phyloP scores from a whole-genome alignment of 73 alveolate genomes.

The Symbiodinium natans region DNA sequence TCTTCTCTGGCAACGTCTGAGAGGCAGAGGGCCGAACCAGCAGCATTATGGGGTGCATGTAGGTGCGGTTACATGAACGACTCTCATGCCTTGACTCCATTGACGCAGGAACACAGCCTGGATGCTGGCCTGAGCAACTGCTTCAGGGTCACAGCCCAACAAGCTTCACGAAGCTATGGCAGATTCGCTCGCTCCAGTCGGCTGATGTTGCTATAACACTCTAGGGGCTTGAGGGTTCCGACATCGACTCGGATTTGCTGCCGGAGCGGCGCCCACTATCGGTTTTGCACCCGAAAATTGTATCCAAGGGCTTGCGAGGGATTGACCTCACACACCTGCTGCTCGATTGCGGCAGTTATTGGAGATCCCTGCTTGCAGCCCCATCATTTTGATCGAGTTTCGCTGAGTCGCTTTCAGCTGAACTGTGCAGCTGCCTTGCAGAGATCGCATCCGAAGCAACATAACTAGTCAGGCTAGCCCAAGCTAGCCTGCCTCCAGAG shows the following conservation, averaged over 20 bases:
- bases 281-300: neutral
- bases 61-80: too few species aligned
- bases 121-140: neutral
- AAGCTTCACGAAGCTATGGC: neutral
- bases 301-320: too few species aligned
- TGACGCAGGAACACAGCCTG: too few species aligned
- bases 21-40: neutral
- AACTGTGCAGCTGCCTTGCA: neutral
- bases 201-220: too few species aligned
- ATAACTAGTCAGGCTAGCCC: too few species aligned
- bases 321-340: too few species aligned
- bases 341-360: neutral
- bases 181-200: neutral
- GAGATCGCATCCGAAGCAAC: too few species aligned
- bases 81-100: too few species aligned
- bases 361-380: neutral
- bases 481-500: too few species aligned
- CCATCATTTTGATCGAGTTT: neutral
- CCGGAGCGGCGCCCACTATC: neutral
- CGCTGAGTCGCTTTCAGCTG: neutral
- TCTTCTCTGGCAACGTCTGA: constrained; percentile 33
- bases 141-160: neutral
- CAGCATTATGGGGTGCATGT: neutral
- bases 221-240: too few species aligned
- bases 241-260: neutral